Evolutionary conservation across 345 rosid species (phyloP).

Genomic region (Euphorbia tirucalli): DNA sequence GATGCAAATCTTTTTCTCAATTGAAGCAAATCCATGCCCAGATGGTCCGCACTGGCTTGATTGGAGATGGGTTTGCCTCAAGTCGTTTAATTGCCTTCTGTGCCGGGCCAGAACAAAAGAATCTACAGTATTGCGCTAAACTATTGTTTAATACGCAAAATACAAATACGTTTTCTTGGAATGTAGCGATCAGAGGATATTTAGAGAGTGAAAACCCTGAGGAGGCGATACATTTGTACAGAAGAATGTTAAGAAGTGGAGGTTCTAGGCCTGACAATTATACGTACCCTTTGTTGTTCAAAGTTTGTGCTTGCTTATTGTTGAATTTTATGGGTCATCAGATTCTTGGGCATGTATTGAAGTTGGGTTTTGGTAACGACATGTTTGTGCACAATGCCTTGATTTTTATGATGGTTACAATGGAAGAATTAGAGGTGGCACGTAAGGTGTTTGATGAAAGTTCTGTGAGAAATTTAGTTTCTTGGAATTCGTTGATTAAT

Average conservation of each 20-base stretch:
- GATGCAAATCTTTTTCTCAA: constrained; percentile 52
- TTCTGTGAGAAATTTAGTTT: constrained; percentile 69
- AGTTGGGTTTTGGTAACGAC: constrained; percentile 58
- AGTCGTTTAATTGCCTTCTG: constrained; percentile 68
- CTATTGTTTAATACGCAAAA: constrained; percentile 40
- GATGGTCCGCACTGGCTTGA: constrained; percentile 48
- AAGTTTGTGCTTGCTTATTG: constrained; percentile 47
- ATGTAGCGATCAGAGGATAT: constrained; percentile 62
- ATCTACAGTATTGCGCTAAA: constrained; percentile 57
- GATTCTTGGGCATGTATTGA: constrained; percentile 63
- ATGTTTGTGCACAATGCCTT: constrained; percentile 62
- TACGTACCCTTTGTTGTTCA: constrained; percentile 68
- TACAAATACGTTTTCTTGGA: constrained; percentile 65
- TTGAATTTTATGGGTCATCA: constrained; percentile 42
- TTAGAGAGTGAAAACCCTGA: constrained; percentile 42
- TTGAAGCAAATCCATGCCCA: constrained; percentile 75
- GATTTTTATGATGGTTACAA: constrained; percentile 53
- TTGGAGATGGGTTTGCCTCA: constrained; percentile 51
- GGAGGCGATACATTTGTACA: constrained; percentile 47
- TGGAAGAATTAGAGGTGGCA: constrained; percentile 58
- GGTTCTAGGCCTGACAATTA: constrained; percentile 60
- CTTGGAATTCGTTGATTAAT: constrained; percentile 85
- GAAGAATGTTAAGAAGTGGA: constrained; percentile 56
- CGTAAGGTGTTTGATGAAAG: constrained; percentile 70
- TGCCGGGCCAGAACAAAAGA: constrained; percentile 51